Evolutionary conservation across 1,284 basidiomycete genomes (phyloP), one percentile per base, ranked within the genome.

Genomic region (Taiwanofungus camphoratus): DNA sequence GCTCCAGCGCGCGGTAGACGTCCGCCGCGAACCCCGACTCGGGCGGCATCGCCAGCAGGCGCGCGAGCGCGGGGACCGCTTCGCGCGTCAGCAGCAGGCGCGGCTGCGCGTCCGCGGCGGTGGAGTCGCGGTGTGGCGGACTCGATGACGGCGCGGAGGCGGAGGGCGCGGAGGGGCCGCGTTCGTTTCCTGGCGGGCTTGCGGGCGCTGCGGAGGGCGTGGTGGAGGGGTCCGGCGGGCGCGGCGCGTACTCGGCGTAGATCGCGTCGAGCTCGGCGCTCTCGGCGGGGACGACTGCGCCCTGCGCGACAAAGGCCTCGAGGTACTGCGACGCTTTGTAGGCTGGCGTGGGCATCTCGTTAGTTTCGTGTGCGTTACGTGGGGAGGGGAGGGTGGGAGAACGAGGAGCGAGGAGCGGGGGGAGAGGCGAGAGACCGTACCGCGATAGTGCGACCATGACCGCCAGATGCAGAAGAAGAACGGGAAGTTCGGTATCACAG

Each of bases 391-490:
- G n/a, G n/a, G n/a, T n/a, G n/a, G n/a, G n/a, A 29, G 1, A 29
- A 5, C 39, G 16, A 30, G 39, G 26, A 32, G 29, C 12, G 36
- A 35, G 30, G 13, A 12, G 15, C 33, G 12, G 27, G 41, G 5
- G 31, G 22, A 15, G 21, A 15, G n/a, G 27, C 41, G 44, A 19
- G 27, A n/a, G 7, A n/a, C 33, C 64, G 44, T 42, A 84, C 86
- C 85, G 73, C 70, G 77, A 57, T 82, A 89, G 61, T 89, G 87
- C 35, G 80, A 82, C 86, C 87, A 90, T 35, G 84, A 78, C 37
- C 87, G 71, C 87, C 87, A 90, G 2, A 72, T 74, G 54, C 85
- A 88, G 63, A 87, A 90, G 68, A 90, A 88, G 61, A 90, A 83
- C 0, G 87, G 87, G 20, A 90, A 64, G 59, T 90, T 90, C 21